A percentile compares a stretch with the other conserved stretches of the same genome.
Conservation (phyloP, 2,329 filamentous ascomycete species). For the Neurospora sp. region DNA sequence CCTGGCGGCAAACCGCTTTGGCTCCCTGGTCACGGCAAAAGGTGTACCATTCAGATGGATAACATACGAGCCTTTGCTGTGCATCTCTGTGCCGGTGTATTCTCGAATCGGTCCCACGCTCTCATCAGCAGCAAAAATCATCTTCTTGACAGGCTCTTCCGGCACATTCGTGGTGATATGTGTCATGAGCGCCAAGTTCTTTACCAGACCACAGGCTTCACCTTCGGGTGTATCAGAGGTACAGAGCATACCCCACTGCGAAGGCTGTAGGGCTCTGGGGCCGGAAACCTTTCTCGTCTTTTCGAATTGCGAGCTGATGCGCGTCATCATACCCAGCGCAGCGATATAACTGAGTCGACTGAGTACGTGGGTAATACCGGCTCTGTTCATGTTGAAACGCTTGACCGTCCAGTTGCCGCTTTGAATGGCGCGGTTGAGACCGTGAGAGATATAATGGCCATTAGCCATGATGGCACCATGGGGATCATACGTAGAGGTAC, state of each 20-base stretch:
- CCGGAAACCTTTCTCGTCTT: slow-evolving; percentile 96
- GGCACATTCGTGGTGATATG: slow-evolving; percentile 97
- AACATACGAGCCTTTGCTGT: slow-evolving; percentile 72
- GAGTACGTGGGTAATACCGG: slow-evolving; percentile 91
- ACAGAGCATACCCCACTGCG: slow-evolving; percentile 97
- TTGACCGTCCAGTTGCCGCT: slow-evolving; percentile 98
- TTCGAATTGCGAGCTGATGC: slow-evolving; percentile 96
- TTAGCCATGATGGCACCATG: slow-evolving; percentile 75
- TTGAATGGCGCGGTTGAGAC: slow-evolving; percentile 91
- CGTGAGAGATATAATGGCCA: slow-evolving; percentile 78
- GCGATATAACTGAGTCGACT: slow-evolving; percentile 94
- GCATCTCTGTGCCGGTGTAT: slow-evolving; percentile 72
- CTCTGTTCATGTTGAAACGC: slow-evolving; percentile 97
- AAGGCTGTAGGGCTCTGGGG: slow-evolving; percentile 89
- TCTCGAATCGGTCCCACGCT: slow-evolving; percentile 68
- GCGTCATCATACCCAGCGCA: slow-evolving; percentile 98
- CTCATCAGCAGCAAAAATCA: slow-evolving; percentile 78
- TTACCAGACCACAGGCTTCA: slow-evolving; percentile 94
- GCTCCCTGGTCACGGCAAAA: slow-evolving; percentile 74
- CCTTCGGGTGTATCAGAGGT: slow-evolving; percentile 97
- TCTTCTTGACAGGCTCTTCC: slow-evolving; percentile 77
- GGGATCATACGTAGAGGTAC: slow-evolving; percentile 81
- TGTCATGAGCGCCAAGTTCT: slow-evolving; percentile 97
- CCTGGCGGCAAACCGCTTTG: slow-evolving; percentile 74
- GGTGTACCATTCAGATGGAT: slow-evolving; percentile 96